Percentiles rank a stretch among this genome's conserved stretches.
Conservation (phyloP, 495 filamentous ascomycete genomes). For the Clohesyomyces aquaticus region DNA sequence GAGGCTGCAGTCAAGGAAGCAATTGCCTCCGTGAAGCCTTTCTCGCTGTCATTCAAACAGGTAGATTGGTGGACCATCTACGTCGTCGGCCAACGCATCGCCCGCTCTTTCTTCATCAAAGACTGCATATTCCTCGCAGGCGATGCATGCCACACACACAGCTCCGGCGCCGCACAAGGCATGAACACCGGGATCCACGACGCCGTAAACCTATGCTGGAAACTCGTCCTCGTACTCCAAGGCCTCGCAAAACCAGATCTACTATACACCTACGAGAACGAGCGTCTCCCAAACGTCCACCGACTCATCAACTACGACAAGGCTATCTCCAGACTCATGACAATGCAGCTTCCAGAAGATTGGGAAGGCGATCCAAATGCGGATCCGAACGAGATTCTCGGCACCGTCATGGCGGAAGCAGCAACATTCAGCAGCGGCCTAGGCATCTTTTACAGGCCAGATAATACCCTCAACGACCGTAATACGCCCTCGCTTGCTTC, state of each 20-base stretch:
- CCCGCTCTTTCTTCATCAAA: conserved; percentile 49
- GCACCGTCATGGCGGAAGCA: conserved; percentile 49
- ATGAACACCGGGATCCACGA: conserved; percentile 61
- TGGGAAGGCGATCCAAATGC: conserved; percentile 51
- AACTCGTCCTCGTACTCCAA: conserved; percentile 52
- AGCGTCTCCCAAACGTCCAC: conserved; percentile 50
- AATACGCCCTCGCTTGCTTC: neutral
- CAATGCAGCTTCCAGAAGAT: conserved; percentile 48
- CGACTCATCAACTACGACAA: conserved; percentile 54
- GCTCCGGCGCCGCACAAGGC: conserved; percentile 56
- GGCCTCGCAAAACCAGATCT: conserved; percentile 45
- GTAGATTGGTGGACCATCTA: conserved; percentile 66
- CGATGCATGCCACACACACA: conserved; percentile 58
- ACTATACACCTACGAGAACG: conserved; percentile 52
- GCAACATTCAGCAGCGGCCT: conserved; percentile 52
- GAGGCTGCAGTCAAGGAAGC: conserved; percentile 51
- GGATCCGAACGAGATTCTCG: conserved; percentile 53
- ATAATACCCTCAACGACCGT: conserved; percentile 43
- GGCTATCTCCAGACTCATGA: conserved; percentile 47
- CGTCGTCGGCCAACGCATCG: conserved; percentile 58
- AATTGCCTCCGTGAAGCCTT: conserved; percentile 53
- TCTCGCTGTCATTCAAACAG: conserved; percentile 50
- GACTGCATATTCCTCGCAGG: conserved; percentile 55
- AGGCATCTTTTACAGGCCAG: conserved; percentile 49
- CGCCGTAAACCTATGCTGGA: conserved; percentile 58